Evolutionary conservation across 176 grass and related monocot species (phyloP), one percentile per base, ranked within the genome.

Genomic region (Raddia distichophylla): DNA sequence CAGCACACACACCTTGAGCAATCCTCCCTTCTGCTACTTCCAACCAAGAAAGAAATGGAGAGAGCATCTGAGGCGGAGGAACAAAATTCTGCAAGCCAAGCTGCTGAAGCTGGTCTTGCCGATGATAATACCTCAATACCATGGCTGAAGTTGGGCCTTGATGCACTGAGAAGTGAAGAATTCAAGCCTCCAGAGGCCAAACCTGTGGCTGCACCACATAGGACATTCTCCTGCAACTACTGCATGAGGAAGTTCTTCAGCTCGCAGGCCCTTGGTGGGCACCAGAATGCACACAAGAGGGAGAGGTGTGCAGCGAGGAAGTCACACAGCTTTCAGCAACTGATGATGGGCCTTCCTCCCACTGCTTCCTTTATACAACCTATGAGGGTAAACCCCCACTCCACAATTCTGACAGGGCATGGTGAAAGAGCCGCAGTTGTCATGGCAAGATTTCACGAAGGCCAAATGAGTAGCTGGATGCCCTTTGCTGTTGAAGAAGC

Each of bases 211-310:
- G 44, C 74, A 17, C 64, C 84, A 22, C 94, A 87, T 33, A 89
- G 92, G 74, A 97, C 78, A 19, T 93, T 97, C 86, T 91, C 94
- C 49, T 97, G 94, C 87, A 93, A 97, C 81, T 97, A 90, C 84
- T 97, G 91, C 89, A 91, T 89, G 89, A 90, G 84, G 62, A 97
- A 93, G 81, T 97, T 97, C 77, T 93, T 91, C 88, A 97, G 91
- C 34, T 97, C 91, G 0, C 94, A 97, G 84, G 94, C 94, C 13
- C 87, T 97, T 46, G 94, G 94, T 0, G 94, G 94, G 14, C 94
- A 97, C 71, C 94, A 97, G 76, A 93, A 97, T 73, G 94, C 94
- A 45, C 94, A 97, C 84, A 97, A 91, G 84, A 93, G 82, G 89
- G 94, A 97, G 86, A 89, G 91, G 73, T 90, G 89, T 43, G 88